Conservation (phyloP, 2,329 filamentous ascomycete genomes). For the Pyrenochaeta sp. region DNA sequence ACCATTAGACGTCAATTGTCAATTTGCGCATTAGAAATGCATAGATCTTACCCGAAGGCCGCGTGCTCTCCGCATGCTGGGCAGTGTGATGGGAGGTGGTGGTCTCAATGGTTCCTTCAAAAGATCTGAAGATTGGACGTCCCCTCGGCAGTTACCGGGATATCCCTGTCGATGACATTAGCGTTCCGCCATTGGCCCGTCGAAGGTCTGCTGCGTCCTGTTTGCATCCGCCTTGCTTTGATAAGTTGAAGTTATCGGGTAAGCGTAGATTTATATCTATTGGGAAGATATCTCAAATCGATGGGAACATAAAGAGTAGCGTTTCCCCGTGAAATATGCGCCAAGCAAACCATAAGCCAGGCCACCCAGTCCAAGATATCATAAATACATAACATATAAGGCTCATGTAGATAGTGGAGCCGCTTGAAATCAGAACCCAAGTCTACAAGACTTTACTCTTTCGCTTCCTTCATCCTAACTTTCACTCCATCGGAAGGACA, state of each 20-base stretch:
- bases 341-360: background rate
- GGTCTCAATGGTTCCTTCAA: constrained; percentile 9
- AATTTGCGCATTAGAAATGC: background rate
- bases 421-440: background rate
- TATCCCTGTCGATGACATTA: constrained; percentile 18
- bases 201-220: too few relatives aligned
- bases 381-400: background rate
- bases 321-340: too few relatives aligned
- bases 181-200: background rate
- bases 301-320: too few relatives aligned
- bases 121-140: constrained; percentile 22
- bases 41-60: constrained; percentile 34
- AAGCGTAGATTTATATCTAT: too few relatives aligned
- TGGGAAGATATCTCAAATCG: too few relatives aligned
- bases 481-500: constrained; percentile 44
- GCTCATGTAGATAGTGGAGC: too few relatives aligned
- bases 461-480: constrained; percentile 41
- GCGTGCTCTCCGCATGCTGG: constrained; percentile 42
- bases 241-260: too few relatives aligned
- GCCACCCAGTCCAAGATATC: too few relatives aligned
- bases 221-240: too few relatives aligned
- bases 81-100: constrained; percentile 9
- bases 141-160: constrained; percentile 11
- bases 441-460: constrained; percentile 6
- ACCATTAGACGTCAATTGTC: constrained; percentile 8